These are phyloP conservation scores for Nicotiana otophora DNA, from an alignment of 257 asterid species.

Conservation along the genomic window DNA sequence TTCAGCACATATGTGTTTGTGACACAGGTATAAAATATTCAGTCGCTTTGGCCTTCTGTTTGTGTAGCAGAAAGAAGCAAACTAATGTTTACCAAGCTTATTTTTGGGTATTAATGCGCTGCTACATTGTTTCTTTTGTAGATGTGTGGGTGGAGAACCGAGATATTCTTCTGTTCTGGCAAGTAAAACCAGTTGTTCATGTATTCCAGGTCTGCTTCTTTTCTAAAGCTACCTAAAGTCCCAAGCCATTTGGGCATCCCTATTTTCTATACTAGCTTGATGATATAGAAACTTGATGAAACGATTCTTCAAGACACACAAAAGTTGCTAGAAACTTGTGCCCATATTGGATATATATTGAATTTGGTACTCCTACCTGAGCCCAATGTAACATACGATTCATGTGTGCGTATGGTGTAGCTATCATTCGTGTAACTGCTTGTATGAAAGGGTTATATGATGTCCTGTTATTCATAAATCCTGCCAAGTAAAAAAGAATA, in stretches of 20 bases:
- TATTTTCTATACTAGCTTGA: neutral
- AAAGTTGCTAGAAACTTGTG: neutral
- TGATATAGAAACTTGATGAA: neutral
- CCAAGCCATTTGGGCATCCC: neutral
- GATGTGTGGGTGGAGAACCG: constrained; percentile 78
- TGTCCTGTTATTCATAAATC: neutral
- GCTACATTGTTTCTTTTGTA: constrained; percentile 28
- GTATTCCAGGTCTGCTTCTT: constrained; percentile 73
- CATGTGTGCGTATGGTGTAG: neutral
- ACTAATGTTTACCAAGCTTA: neutral
- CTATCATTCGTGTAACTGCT: neutral
- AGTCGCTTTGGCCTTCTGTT: neutral
- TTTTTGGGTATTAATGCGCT: neutral
- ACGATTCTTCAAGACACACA: neutral
- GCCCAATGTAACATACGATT: neutral
- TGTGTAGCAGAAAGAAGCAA: neutral
- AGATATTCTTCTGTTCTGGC: constrained; percentile 89
- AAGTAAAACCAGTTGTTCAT: constrained; percentile 87
- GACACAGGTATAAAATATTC: constrained; percentile 58
- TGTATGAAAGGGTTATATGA: neutral
- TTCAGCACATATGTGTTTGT: constrained; percentile 67
- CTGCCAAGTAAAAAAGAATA: neutral
- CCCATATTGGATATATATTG: neutral
- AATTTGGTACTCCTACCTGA: constrained; percentile 1
- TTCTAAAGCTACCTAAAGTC: neutral